phyloP scores from a whole-genome alignment of 352 stramenopile species.

The Chrysophaeum taylorii region DNA sequence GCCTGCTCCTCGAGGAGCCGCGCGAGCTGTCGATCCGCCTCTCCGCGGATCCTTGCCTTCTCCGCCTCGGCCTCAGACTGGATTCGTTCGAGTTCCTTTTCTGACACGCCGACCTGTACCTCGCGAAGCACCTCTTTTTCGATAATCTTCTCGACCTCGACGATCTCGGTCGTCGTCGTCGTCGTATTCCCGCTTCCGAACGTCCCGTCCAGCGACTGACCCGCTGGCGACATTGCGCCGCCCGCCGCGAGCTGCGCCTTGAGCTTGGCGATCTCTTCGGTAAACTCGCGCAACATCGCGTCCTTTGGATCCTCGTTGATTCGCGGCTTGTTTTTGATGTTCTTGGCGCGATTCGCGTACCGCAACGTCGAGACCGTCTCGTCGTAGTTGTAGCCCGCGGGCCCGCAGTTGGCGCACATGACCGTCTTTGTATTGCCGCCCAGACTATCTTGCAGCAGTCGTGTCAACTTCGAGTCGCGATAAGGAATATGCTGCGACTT shows the following conservation, averaged over 20 bases:
- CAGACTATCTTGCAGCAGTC: slow-evolving; percentile 85
- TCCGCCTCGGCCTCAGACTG: slow-evolving; percentile 40
- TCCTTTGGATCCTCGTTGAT: slow-evolving; percentile 98
- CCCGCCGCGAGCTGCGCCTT: slow-evolving; percentile 53
- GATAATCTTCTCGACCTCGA: slow-evolving; percentile 54
- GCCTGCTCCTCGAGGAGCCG: slow-evolving; percentile 64
- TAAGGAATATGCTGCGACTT: slow-evolving; percentile 86
- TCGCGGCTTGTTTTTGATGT: slow-evolving; percentile 97
- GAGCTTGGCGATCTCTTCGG: slow-evolving; percentile 86
- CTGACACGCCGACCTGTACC: slow-evolving; percentile 49
- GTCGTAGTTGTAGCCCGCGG: slow-evolving; percentile 95
- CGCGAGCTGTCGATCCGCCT: slow-evolving; percentile 57
- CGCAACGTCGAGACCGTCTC: slow-evolving; percentile 96
- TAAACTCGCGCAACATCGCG: slow-evolving; percentile 90
- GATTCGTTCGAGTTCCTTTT: slow-evolving; percentile 38
- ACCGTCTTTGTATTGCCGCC: slow-evolving; percentile 92
- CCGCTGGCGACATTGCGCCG: neutral
- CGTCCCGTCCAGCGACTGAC: neutral
- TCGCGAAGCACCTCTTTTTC: slow-evolving; percentile 67
- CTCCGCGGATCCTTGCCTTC: slow-evolving; percentile 27
- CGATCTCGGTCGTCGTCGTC: slow-evolving; percentile 54
- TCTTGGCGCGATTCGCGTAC: slow-evolving; percentile 96
- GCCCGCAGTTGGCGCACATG: slow-evolving; percentile 93
- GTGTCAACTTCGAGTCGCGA: slow-evolving; percentile 91
- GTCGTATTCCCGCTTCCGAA: neutral